Conservation (phyloP, 1,284 basidiomycete genomes). For the Malassezia dermatis region DNA sequence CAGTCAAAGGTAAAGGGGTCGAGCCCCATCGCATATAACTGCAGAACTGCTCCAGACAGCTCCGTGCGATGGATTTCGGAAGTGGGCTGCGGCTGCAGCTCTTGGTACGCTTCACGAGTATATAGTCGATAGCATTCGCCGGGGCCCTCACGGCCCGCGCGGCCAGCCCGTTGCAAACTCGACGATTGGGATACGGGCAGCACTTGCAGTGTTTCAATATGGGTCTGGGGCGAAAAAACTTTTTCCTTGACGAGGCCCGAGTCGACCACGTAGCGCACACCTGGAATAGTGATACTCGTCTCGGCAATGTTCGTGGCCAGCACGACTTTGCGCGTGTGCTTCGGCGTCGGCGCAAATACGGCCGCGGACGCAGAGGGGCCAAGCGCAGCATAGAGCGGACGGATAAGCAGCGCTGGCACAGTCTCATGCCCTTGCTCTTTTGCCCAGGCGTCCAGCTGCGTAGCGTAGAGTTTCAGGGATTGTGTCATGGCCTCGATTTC, state of each 20-base stretch:
- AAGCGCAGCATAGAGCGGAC: slow-evolving; percentile 43
- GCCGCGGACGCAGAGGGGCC: slow-evolving; percentile 31
- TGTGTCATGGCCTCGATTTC: slow-evolving; percentile 74
- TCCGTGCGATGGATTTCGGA: slow-evolving; percentile 42
- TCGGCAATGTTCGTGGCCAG: slow-evolving; percentile 61
- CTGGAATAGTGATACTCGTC: slow-evolving; percentile 93
- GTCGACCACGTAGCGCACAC: slow-evolving; percentile 88
- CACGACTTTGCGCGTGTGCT: slow-evolving; percentile 72
- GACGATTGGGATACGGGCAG: slow-evolving; percentile 35
- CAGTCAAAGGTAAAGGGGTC: slow-evolving; percentile 42
- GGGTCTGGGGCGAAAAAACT: slow-evolving; percentile 53
- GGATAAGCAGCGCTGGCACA: slow-evolving; percentile 28
- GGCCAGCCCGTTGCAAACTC: slow-evolving; percentile 36
- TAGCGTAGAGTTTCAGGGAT: slow-evolving; percentile 26
- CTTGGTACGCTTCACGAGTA: slow-evolving; percentile 24
- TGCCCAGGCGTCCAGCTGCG: slow-evolving; percentile 31
- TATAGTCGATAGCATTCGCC: slow-evolving; percentile 44
- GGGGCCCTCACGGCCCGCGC: slow-evolving; percentile 36
- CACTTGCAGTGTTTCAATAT: slow-evolving; percentile 35
- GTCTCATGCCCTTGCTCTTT: slow-evolving; percentile 17
- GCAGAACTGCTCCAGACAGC: slow-evolving; percentile 28
- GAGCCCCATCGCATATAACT: slow-evolving; percentile 36
- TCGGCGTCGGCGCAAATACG: slow-evolving; percentile 52
- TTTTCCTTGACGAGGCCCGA: slow-evolving; percentile 78
- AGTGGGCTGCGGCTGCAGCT: slow-evolving; percentile 18